Conservation (phyloP, 768 basidiomycete genomes). For the Kwoniella heveanensis region DNA sequence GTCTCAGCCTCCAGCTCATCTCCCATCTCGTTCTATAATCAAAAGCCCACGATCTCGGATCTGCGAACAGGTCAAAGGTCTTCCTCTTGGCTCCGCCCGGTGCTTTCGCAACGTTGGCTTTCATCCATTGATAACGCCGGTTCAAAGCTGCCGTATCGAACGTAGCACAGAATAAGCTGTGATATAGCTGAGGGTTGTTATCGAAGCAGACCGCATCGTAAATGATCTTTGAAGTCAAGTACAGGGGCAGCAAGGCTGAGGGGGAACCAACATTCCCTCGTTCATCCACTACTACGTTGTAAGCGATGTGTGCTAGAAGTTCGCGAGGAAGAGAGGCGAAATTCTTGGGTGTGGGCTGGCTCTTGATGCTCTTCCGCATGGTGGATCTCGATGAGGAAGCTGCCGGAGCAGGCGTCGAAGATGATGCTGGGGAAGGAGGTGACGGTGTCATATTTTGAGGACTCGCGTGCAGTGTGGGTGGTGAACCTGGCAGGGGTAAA, state of each 20-base stretch:
- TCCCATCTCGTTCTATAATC: slow-evolving; percentile 50
- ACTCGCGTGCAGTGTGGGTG: not conserved
- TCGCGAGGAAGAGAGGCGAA: slow-evolving; percentile 33
- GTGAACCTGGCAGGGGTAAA: not conserved
- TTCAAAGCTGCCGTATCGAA: slow-evolving; percentile 49
- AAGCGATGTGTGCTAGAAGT: slow-evolving; percentile 30
- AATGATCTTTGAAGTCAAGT: slow-evolving; percentile 31
- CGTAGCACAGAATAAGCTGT: slow-evolving; percentile 42
- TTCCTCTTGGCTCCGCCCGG: slow-evolving; percentile 16
- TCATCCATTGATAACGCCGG: slow-evolving; percentile 47
- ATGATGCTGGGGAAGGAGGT: not conserved
- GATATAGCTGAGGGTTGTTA: slow-evolving; percentile 47
- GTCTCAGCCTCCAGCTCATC: slow-evolving; percentile 34
- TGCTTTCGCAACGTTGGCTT: slow-evolving; percentile 15
- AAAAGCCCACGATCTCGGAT: slow-evolving; percentile 44
- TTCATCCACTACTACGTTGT: slow-evolving; percentile 33
- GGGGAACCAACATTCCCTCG: slow-evolving; percentile 24
- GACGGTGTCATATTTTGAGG: slow-evolving; percentile 1
- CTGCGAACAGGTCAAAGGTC: slow-evolving; percentile 40
- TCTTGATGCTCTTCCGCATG: not conserved
- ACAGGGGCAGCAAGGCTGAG: slow-evolving; percentile 34
- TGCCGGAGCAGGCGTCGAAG: not conserved
- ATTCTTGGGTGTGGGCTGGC: not conserved
- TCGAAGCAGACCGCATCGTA: slow-evolving; percentile 39
- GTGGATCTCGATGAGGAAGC: not conserved